Percentiles rank a stretch among this genome's conserved stretches.
Conservation (phyloP, 2,329 filamentous ascomycete species). For the Ophiostoma fasciatum region DNA sequence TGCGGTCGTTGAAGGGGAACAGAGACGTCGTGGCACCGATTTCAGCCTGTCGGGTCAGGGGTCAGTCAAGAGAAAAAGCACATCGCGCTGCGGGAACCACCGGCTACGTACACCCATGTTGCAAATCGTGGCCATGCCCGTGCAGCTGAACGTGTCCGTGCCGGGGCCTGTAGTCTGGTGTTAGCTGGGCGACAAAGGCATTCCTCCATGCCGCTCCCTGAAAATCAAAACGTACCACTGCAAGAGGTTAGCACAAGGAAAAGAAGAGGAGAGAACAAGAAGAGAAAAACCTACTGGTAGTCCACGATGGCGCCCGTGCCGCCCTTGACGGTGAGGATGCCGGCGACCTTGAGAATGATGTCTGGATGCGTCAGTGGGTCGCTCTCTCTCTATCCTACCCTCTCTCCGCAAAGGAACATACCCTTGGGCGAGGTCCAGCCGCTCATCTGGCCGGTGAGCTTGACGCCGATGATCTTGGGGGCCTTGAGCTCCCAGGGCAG, state of each 20-base stretch:
- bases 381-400: no score
- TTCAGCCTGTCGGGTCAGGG: conserved; percentile 29
- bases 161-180: conserved; percentile 49
- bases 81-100: no score
- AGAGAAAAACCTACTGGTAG: conserved; percentile 36
- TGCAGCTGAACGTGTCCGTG: conserved; percentile 58
- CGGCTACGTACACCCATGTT: conserved; percentile 40
- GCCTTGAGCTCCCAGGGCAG: conserved; percentile 98
- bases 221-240: no score
- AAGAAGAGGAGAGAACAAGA: background rate
- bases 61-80: background rate
- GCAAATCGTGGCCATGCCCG: conserved; percentile 74
- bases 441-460: conserved; percentile 73
- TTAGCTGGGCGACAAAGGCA: no score
- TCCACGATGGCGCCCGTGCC: conserved; percentile 86
- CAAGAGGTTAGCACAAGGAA: background rate
- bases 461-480: conserved; percentile 92
- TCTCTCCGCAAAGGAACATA: conserved; percentile 31
- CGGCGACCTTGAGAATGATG: conserved; percentile 93
- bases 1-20: conserved; percentile 96
- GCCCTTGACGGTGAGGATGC: conserved; percentile 94
- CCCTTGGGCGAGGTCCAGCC: conserved; percentile 93
- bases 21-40: conserved; percentile 81
- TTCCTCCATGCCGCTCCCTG: no score
- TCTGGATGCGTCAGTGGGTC: conserved; percentile 37